Evolutionary conservation across 345 rosid genomes (phyloP).

Genomic region (Citrus hindsii): DNA sequence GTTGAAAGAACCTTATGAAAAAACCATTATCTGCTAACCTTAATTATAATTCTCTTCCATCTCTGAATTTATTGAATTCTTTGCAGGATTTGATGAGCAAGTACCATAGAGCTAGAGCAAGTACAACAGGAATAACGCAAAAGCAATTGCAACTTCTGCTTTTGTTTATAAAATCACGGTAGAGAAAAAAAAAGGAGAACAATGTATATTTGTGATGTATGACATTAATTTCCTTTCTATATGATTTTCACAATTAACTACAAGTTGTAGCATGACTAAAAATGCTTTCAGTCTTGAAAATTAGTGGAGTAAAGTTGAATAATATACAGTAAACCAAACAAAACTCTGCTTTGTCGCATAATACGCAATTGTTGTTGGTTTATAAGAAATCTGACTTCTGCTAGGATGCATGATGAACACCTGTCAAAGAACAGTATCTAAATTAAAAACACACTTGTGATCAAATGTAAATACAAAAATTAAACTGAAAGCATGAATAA

Average conservation of each 20-base stretch:
- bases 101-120: background rate
- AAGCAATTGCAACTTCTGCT: background rate
- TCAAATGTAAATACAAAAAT: background rate
- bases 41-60: background rate
- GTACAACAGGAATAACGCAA: background rate
- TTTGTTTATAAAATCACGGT: background rate
- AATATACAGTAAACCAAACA: background rate
- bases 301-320: background rate
- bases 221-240: background rate
- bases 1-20: background rate
- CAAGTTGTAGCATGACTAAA: background rate
- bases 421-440: background rate
- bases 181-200: background rate
- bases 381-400: background rate
- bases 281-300: background rate
- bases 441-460: background rate
- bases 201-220: background rate
- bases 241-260: background rate
- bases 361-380: background rate
- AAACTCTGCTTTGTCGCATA: background rate
- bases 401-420: background rate
- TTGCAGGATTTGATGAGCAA: slow-evolving; percentile 7
- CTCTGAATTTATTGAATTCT: background rate
- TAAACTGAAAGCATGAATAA: background rate
- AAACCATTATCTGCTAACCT: background rate